Percentiles rank a stretch among this genome's conserved stretches.
Conservation (phyloP, 345 rosid genomes). For the Adansonia digitata region DNA sequence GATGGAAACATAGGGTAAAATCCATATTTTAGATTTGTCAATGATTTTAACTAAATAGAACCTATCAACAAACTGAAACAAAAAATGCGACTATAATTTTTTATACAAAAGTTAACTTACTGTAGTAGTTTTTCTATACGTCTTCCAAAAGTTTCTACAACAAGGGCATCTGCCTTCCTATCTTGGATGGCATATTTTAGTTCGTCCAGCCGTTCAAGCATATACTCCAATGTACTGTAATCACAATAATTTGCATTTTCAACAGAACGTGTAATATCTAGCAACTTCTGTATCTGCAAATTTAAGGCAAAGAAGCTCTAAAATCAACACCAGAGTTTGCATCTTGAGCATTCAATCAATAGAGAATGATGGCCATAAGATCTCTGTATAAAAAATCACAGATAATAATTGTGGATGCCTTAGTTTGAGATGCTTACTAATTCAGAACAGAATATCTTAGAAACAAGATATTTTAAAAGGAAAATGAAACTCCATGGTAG, state of each 20-base stretch:
- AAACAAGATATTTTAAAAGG: not conserved
- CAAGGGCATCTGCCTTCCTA: conserved; percentile 87
- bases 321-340: conserved; percentile 11
- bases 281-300: conserved; percentile 70
- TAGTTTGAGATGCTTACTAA: not conserved
- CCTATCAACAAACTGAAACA: not conserved
- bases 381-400: not conserved
- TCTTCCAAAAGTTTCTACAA: conserved; percentile 96
- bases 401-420: not conserved
- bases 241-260: conserved; percentile 65
- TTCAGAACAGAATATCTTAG: conserved; percentile 1
- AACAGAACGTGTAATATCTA: conserved; percentile 70
- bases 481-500: not conserved
- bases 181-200: conserved; percentile 89
- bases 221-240: conserved; percentile 56
- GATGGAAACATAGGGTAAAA: conserved; percentile 6
- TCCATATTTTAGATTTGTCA: not conserved
- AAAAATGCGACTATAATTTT: not conserved
- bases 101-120: conserved; percentile 35
- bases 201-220: conserved; percentile 79
- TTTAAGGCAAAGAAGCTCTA: not conserved
- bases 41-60: not conserved
- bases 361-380: not conserved
- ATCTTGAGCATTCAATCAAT: not conserved
- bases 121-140: conserved; percentile 89